Evolutionary conservation across 2,329 filamentous ascomycete genomes (phyloP), one percentile per base, ranked within the genome.

Genomic region (Sporothrix dimorphospora): DNA sequence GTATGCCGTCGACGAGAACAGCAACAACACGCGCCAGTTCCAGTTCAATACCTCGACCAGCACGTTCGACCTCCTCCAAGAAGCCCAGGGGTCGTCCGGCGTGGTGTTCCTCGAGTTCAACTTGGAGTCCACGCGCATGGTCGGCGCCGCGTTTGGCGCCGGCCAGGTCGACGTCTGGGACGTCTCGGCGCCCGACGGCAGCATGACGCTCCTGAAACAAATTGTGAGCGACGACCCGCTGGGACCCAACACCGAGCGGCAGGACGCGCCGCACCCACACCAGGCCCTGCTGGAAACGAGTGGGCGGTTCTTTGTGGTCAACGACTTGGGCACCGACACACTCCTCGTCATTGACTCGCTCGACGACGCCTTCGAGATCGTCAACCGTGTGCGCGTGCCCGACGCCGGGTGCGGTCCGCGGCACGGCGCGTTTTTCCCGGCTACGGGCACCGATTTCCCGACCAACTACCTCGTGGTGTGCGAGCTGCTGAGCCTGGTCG

Each of bases 241-340:
- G 7, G 81, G 82, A 5, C 80, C 80, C 34, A 76, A 79, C 67
- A 73, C 75, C 69, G 76, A 75, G n/a, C 78, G 79, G 45, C 81
- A 83, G 76, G 76, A 75, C 11, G 74, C 75, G 16, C 72, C 81
- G 51, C 80, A 83, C 70, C 83, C 85, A 34, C 86, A 88, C 77
- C 83, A 87, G 78, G 79, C 82, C 12, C 77, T 85, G 30, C 79
- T 84, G 11, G 85, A 87, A 74, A 84, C 84, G 8, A 82, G 81
- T 3, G 85, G 85, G 38, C 81, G 82, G 65, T 88, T 80, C 79
- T 85, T 86, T 75, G 79, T 82, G 71, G 80, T 85, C 70, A 83
- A 82, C 72, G 84, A 87, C 75, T 82, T 87, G 12, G 86, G 85
- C 73, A 83, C 81, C 42, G 84, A 87, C 78, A 77, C 78, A n/a